Evolutionary conservation across 495 filamentous ascomycete genomes (phyloP).

Genomic region (Venustampulla echinocandica): DNA sequence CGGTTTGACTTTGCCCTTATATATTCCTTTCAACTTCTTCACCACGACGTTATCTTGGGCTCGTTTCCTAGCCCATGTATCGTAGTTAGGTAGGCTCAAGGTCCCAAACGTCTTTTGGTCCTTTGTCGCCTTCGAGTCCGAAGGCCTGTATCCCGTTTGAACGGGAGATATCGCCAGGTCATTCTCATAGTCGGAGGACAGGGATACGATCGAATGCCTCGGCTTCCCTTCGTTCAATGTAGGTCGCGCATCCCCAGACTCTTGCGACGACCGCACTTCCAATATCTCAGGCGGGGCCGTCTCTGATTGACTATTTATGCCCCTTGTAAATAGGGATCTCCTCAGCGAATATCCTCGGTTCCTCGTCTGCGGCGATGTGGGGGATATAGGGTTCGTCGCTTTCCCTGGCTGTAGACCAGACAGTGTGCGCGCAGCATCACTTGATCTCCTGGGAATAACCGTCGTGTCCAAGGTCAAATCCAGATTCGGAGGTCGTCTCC

Average conservation of each 20-base stretch:
- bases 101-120: slow-evolving; percentile 16
- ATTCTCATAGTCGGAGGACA: slow-evolving; percentile 4
- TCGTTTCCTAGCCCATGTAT: slow-evolving; percentile 13
- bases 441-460: slow-evolving; percentile 1
- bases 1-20: slow-evolving; percentile 9
- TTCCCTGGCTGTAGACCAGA: slow-evolving; percentile 1
- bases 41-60: slow-evolving; percentile 1
- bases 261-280: slow-evolving; percentile 5
- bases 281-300: slow-evolving; percentile 13
- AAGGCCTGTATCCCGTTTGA: not conserved
- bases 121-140: slow-evolving; percentile 1
- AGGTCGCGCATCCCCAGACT: not conserved
- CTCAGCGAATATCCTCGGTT: slow-evolving; percentile 23
- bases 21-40: slow-evolving; percentile 1
- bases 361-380: slow-evolving; percentile 16
- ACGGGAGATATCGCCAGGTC: slow-evolving; percentile 1
- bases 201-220: not conserved
- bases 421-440: slow-evolving; percentile 1
- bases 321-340: slow-evolving; percentile 16
- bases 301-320: slow-evolving; percentile 13
- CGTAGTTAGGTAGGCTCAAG: slow-evolving; percentile 17
- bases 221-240: slow-evolving; percentile 4
- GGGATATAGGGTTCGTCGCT: not conserved
- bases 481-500: not conserved
- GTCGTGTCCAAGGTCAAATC: slow-evolving; percentile 13